Percentiles rank a stretch among this genome's conserved stretches.
Evolutionary conservation across 2,329 filamentous ascomycete species (phyloP).

Genomic region (Neonectria ditissima): DNA sequence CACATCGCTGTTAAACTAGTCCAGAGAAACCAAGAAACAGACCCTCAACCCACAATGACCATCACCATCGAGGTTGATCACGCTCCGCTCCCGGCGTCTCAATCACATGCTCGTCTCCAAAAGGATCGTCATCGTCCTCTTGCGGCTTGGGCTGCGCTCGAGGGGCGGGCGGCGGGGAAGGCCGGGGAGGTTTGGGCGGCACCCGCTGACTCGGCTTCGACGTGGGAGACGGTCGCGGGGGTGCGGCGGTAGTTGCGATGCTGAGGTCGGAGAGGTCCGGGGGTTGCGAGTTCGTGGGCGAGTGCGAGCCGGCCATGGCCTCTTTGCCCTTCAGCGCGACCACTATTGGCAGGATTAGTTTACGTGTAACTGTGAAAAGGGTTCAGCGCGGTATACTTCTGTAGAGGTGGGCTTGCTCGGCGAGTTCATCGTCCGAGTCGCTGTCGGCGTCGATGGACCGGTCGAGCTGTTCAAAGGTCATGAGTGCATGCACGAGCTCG

Average conservation of each 20-base stretch:
- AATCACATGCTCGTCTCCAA: constrained; percentile 84
- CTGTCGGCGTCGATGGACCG: constrained; percentile 82
- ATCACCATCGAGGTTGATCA: constrained; percentile 48
- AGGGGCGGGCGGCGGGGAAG: constrained; percentile 15
- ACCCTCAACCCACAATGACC: neutral
- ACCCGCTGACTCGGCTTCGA: constrained; percentile 36
- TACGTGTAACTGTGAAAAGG: constrained; percentile 28
- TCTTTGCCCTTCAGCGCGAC: constrained; percentile 64
- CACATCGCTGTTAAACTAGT: neutral
- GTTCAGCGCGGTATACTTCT: constrained; percentile 60
- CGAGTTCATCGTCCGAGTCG: constrained; percentile 75
- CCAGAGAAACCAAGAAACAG: neutral
- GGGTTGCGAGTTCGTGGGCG: constrained; percentile 54
- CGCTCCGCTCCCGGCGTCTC: constrained; percentile 49
- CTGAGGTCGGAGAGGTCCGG: constrained; percentile 60
- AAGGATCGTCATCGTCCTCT: constrained; percentile 88
- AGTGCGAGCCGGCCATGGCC: constrained; percentile 54
- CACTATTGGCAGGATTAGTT: constrained; percentile 55
- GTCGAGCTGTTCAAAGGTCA: constrained; percentile 95
- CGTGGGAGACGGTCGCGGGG: constrained; percentile 53
- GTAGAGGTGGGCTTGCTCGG: constrained; percentile 75
- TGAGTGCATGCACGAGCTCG: constrained; percentile 91
- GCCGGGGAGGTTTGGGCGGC: constrained; percentile 37
- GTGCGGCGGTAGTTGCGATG: constrained; percentile 56
- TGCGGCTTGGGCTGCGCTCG: constrained; percentile 57